phyloP scores from a whole-genome alignment of 495 filamentous ascomycete species.

The Lasiosphaeria miniovina region DNA sequence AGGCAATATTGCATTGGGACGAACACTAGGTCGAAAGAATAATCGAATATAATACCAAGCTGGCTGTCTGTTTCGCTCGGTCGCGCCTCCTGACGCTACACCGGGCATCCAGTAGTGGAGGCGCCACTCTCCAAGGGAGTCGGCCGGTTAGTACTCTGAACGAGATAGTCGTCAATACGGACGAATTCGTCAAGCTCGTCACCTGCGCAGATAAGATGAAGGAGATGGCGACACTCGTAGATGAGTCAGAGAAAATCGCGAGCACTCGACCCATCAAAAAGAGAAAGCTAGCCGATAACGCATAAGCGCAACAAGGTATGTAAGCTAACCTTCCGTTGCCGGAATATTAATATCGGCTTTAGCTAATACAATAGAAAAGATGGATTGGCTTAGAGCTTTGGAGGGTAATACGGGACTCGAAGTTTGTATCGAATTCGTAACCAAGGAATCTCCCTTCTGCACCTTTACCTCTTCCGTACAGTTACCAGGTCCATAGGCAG shows the following conservation, averaged over 20 bases:
- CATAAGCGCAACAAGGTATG: no score
- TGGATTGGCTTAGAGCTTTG: no score
- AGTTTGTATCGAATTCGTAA: no score
- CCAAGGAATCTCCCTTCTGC: no score
- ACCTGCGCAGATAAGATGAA: slow-evolving; percentile 2
- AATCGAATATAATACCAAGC: background rate
- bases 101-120: background rate
- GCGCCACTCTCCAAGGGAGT: background rate
- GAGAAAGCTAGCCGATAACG: background rate
- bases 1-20: slow-evolving; percentile 8
- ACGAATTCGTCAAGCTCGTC: background rate
- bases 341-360: no score
- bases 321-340: no score
- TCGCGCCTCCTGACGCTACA: background rate
- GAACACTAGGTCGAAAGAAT: slow-evolving; percentile 2
- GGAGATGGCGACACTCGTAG: background rate
- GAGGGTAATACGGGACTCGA: no score
- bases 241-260: background rate
- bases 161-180: background rate
- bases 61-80: slow-evolving; percentile 5
- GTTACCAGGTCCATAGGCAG: no score
- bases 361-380: no score
- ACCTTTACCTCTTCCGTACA: no score
- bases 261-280: background rate
- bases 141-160: background rate